A percentile compares a stretch with the other conserved stretches of the same genome.
Conservation (phyloP, 768 basidiomycete genomes). For the Trametes coccinea region DNA sequence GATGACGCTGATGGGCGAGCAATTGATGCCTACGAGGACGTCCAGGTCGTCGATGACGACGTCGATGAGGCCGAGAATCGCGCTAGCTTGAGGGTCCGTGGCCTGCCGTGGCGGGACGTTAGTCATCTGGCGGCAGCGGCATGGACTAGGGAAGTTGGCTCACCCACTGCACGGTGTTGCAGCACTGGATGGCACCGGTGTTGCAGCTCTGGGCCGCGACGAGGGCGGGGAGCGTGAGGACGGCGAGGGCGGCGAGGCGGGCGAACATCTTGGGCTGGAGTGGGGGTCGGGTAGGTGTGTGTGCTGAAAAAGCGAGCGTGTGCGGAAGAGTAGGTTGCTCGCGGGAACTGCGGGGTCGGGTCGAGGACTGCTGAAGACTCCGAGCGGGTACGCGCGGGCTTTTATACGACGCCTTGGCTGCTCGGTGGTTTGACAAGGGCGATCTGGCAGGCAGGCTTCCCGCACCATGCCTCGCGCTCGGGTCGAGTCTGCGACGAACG, state of each 20-base stretch:
- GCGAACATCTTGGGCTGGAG: slow-evolving; percentile 1
- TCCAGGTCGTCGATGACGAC: background rate
- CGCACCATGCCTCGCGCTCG: too few relatives aligned
- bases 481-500: too few relatives aligned
- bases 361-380: background rate
- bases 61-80: too few relatives aligned
- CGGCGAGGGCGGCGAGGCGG: slow-evolving; percentile 2
- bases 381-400: background rate
- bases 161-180: slow-evolving; percentile 9
- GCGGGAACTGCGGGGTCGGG: background rate
- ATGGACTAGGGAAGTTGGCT: background rate
- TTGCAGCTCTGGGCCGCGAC: slow-evolving; percentile 5
- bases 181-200: slow-evolving; percentile 15
- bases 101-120: too few relatives aligned
- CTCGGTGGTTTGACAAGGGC: too few relatives aligned
- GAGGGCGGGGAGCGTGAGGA: slow-evolving; percentile 6
- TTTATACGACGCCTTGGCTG: background rate
- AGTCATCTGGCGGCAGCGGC: too few relatives aligned
- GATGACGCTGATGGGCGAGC: slow-evolving; percentile 8
- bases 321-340: background rate
- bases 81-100: too few relatives aligned
- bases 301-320: background rate
- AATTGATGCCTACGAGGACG: slow-evolving; percentile 11
- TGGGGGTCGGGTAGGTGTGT: background rate
- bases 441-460: too few relatives aligned